Conservation (phyloP, 148 eudicot species). For the Mesembryanthemum crystallinum region DNA sequence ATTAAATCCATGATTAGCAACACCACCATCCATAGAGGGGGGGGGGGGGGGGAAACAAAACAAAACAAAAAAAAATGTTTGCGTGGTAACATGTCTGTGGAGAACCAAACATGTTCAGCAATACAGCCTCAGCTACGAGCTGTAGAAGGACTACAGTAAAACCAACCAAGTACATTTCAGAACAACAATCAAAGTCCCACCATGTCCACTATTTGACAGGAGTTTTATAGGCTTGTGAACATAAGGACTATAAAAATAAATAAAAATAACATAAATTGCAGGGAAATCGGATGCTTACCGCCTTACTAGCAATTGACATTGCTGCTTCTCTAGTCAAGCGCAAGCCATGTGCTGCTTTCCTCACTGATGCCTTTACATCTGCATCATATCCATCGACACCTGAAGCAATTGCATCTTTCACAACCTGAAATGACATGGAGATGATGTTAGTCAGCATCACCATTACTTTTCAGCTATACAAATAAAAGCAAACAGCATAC, state of each 20-base stretch:
- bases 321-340: constrained; percentile 92
- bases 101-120: no score
- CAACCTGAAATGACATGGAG: constrained; percentile 49
- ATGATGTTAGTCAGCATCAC: background rate
- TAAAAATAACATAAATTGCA: background rate
- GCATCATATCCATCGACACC: constrained; percentile 87
- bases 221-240: background rate
- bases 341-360: constrained; percentile 95
- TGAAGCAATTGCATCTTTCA: constrained; percentile 73
- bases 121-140: no score
- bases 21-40: no score
- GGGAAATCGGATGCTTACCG: constrained; percentile 47
- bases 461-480: background rate
- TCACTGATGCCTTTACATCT: constrained; percentile 61
- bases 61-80: no score
- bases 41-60: no score
- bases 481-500: background rate
- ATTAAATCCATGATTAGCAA: no score
- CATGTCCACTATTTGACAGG: background rate
- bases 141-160: no score
- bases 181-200: no score
- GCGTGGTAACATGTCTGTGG: no score
- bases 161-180: no score
- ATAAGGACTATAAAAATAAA: background rate
- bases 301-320: constrained; percentile 90